phyloP scores from a whole-genome alignment of 2,329 filamentous ascomycete species.

The Neonectria ditissima region DNA sequence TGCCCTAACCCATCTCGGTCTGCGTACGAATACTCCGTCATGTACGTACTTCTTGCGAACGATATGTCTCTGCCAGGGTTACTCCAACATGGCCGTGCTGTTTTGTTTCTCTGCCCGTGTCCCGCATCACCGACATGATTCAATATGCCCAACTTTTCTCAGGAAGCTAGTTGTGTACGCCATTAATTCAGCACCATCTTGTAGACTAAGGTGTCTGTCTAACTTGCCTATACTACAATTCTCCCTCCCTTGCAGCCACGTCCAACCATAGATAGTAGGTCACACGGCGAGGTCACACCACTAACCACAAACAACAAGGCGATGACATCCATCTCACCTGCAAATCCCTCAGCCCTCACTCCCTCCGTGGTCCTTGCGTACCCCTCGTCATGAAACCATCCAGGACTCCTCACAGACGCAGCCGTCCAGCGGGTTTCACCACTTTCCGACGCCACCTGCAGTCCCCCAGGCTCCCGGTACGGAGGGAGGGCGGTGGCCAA shows the following conservation, averaged over 20 bases:
- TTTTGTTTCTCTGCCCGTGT: slow-evolving; percentile 8
- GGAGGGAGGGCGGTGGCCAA: slow-evolving; percentile 9
- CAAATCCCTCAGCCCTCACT: slow-evolving; percentile 36
- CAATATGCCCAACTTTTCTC: slow-evolving; percentile 12
- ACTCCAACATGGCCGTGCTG: slow-evolving; percentile 2
- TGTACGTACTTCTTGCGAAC: too few species aligned
- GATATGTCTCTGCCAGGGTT: not conserved
- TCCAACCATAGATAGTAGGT: slow-evolving; percentile 6
- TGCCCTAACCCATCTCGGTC: slow-evolving; percentile 7
- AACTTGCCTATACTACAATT: not conserved
- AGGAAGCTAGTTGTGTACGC: slow-evolving; percentile 6
- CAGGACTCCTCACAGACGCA: slow-evolving; percentile 26
- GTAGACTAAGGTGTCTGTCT: too few species aligned
- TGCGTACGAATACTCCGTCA: not conserved
- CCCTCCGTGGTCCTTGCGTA: slow-evolving; percentile 26
- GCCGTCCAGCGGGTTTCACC: slow-evolving; percentile 38
- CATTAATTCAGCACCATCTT: slow-evolving; percentile 2
- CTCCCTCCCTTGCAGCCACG: slow-evolving; percentile 10
- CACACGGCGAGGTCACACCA: slow-evolving; percentile 26
- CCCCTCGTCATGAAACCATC: slow-evolving; percentile 35
- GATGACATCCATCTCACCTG: slow-evolving; percentile 15
- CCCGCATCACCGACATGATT: slow-evolving; percentile 6
- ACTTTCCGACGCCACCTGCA: slow-evolving; percentile 22
- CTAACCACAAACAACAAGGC: slow-evolving; percentile 27
- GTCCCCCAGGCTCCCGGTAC: slow-evolving; percentile 16